Base-by-base conservation (phyloP, 805 yeast genomes). In the Schizosaccharomyces lindneri region DNA sequence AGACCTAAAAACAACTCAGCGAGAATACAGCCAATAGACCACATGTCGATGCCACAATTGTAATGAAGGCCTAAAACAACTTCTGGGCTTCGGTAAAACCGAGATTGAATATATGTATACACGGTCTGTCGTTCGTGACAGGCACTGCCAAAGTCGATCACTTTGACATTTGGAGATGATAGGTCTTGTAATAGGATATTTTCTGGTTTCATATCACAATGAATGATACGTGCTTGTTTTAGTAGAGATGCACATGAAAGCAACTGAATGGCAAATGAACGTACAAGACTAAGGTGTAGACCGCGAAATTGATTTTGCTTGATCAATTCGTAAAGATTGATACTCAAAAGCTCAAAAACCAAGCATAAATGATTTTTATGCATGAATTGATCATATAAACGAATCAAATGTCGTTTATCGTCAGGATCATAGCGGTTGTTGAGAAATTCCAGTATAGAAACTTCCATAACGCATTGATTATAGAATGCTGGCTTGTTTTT, bases 201-300 rank as follows among this genome's bases (percentile, higher is more conserved):
- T 68, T 93, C 99, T 0, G 99, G 99, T 70, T 93, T 93, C 69
- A 93, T 75, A 72, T 93, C 99, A 73, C 99, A 93, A 70, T 93
- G 99, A 55, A 93, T 88, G 67, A 93, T 77, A 65, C 85, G 84
- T 59, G 86, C 81, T 51, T 82, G 84, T 68, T 93, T 93, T 66
- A 93, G 77, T 31, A 85, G 84, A 51, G 84, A 77, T 67, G 93
- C 73, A 0, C 96, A 81, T 66, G 86, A 94, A 62, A 93, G 74
- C 61, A 93, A 73, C 71, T 93, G 99, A 60, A 76, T 79, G 0
- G 95, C 78, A 66, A 93, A 83, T 19, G 79, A 80, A 65, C 85
- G 80, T 15, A 93, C 90, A 48, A 90, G 71, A 65, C 83, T 83
- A 68, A 87, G 84, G 63, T 82, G 81, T 59, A 93, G 74, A 0